Evolutionary conservation across 768 basidiomycete species (phyloP).

Genomic region (Leccinum imitatum): DNA sequence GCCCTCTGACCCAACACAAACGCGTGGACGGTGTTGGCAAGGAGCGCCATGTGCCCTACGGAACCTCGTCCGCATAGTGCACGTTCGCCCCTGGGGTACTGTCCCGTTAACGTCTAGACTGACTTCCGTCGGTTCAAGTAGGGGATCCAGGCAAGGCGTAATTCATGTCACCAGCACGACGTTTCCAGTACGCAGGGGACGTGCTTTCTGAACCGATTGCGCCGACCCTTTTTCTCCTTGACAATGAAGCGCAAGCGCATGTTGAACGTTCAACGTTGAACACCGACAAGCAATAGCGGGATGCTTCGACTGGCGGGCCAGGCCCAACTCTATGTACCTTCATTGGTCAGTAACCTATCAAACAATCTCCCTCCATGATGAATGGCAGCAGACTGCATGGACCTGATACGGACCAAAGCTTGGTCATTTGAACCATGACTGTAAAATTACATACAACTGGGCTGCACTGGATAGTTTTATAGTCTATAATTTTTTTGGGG

Average conservation of each 20-base stretch:
- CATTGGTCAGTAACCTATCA: background rate
- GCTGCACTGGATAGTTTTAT: background rate
- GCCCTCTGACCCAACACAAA: background rate
- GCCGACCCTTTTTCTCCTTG: too few species aligned
- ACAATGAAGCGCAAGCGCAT: too few species aligned
- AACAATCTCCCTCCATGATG: background rate
- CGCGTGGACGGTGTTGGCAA: background rate
- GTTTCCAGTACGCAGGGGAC: too few species aligned
- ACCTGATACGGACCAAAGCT: background rate
- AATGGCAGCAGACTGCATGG: background rate
- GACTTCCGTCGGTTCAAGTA: too few species aligned
- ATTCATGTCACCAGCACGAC: too few species aligned
- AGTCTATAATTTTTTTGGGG: conserved; percentile 3
- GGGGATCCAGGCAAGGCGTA: too few species aligned
- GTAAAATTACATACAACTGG: conserved; percentile 16
- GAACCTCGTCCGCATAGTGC: background rate
- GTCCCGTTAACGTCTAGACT: background rate
- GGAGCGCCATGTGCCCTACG: background rate
- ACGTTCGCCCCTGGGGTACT: background rate
- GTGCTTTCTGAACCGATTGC: too few species aligned
- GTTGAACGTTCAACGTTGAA: too few species aligned
- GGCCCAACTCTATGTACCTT: background rate
- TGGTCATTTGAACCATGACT: background rate
- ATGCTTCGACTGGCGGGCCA: background rate
- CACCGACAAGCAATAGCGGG: background rate